Evolutionary conservation across 495 filamentous ascomycete species (phyloP).

Genomic region (Peziza echinospora): DNA sequence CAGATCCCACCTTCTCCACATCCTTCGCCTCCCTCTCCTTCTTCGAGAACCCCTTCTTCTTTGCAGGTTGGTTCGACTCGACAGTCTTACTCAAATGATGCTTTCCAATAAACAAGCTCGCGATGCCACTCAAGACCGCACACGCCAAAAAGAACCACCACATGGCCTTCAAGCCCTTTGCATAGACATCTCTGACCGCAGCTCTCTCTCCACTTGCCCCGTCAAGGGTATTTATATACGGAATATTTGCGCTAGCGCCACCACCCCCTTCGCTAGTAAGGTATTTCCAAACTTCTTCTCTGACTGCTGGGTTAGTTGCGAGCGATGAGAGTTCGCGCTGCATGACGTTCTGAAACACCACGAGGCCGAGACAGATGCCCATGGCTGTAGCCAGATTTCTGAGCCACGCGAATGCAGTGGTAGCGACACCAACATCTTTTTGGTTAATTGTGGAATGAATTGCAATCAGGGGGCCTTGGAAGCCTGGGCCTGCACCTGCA

Average conservation of each 20-base stretch:
- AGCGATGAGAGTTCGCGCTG: conserved; percentile 11
- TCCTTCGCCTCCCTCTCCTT: background rate
- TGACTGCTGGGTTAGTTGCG: background rate
- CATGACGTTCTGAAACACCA: conserved; percentile 52
- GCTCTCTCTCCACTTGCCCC: conserved; percentile 15
- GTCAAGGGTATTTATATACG: conserved; percentile 21
- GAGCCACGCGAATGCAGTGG: conserved; percentile 51
- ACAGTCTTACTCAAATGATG: conserved; percentile 16
- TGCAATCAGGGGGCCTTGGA: conserved; percentile 59
- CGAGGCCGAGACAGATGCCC: conserved; percentile 56
- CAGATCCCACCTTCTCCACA: background rate
- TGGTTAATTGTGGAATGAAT: conserved; percentile 48
- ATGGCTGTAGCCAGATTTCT: conserved; percentile 49
- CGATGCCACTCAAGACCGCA: conserved; percentile 20
- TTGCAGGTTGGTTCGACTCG: conserved; percentile 14
- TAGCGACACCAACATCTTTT: conserved; percentile 54
- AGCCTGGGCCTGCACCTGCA: conserved; percentile 42
- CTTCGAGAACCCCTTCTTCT: conserved; percentile 1
- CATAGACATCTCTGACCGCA: conserved; percentile 22
- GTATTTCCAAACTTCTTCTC: too few species aligned
- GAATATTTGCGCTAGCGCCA: conserved; percentile 25
- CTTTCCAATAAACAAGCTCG: conserved; percentile 20
- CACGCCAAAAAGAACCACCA: conserved; percentile 28
- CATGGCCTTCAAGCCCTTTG: conserved; percentile 24
- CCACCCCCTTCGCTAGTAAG: background rate